These are phyloP conservation scores for Mycena haematopus DNA, from an alignment of 768 basidiomycete species.

Conservation along the genomic window DNA sequence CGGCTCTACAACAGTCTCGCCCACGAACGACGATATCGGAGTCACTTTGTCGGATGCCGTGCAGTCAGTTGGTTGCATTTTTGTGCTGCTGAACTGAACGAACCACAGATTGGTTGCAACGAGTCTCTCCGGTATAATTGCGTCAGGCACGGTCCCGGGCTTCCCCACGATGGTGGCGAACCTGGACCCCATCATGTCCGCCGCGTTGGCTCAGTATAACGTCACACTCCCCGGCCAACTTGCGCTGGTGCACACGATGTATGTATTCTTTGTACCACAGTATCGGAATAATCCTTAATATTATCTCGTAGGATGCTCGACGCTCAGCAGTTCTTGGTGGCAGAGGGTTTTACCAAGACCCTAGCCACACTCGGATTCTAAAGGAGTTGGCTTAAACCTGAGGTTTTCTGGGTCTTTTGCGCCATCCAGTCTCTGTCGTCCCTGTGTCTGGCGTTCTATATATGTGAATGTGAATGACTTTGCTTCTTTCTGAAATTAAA, in stretches of 20 bases:
- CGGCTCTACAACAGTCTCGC: slow-evolving; percentile 39
- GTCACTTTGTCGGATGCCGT: slow-evolving; percentile 38
- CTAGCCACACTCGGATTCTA: slow-evolving; percentile 41
- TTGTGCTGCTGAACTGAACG: background rate
- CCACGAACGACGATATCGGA: slow-evolving; percentile 44
- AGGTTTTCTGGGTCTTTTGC: background rate
- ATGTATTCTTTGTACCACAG: slow-evolving; percentile 2
- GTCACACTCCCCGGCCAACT: slow-evolving; percentile 36
- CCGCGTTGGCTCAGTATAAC: slow-evolving; percentile 35
- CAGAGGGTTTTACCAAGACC: slow-evolving; percentile 41
- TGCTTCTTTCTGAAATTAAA: background rate
- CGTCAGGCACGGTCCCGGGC: slow-evolving; percentile 33
- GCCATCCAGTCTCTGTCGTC: background rate
- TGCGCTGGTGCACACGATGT: slow-evolving; percentile 40
- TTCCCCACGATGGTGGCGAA: slow-evolving; percentile 34
- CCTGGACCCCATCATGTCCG: slow-evolving; percentile 40
- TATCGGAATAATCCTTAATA: too few species aligned
- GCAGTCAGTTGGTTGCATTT: slow-evolving; percentile 38
- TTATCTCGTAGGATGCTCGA: slow-evolving; percentile 39
- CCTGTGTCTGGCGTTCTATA: background rate
- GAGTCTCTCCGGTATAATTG: slow-evolving; percentile 38
- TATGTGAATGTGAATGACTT: background rate
- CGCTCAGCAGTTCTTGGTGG: slow-evolving; percentile 42
- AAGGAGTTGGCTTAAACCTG: background rate
- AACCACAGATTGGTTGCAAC: slow-evolving; percentile 35